Conservation (phyloP, 2,329 filamentous ascomycete genomes). For the Hypoxylon sp. region DNA sequence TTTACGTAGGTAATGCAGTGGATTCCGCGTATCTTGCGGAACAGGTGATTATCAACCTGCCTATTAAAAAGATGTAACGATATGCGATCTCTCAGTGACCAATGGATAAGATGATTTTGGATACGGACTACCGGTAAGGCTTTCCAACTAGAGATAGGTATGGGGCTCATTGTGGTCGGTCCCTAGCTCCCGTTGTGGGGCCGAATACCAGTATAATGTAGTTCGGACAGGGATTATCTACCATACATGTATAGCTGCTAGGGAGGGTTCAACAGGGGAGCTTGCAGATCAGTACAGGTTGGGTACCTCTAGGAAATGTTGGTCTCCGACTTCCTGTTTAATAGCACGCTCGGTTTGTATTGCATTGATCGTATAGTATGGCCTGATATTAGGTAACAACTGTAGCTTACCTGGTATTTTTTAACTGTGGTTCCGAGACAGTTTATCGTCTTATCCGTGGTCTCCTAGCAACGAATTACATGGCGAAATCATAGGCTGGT, state of each 20-base stretch:
- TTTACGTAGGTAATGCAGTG: slow-evolving; percentile 1
- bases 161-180: neutral
- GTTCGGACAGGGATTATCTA: slow-evolving; percentile 11
- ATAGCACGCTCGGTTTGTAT: neutral
- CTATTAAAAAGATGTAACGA: slow-evolving; percentile 1
- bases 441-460: neutral
- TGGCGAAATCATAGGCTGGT: neutral
- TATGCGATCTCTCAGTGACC: slow-evolving; percentile 17
- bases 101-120: slow-evolving; percentile 7
- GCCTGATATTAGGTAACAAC: neutral
- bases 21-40: slow-evolving; percentile 1
- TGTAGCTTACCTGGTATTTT: neutral
- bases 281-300: neutral
- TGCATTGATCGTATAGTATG: neutral
- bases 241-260: too few species aligned
- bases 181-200: slow-evolving; percentile 22
- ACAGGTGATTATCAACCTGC: slow-evolving; percentile 19
- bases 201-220: neutral
- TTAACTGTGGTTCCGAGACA: neutral
- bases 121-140: slow-evolving; percentile 17
- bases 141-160: neutral
- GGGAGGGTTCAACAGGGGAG: neutral
- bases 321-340: neutral
- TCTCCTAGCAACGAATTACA: neutral
- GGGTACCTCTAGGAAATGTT: neutral